These are phyloP conservation scores for Artemisia annua DNA, from an alignment of 129 eudicot genomes.

Conservation along the genomic window DNA sequence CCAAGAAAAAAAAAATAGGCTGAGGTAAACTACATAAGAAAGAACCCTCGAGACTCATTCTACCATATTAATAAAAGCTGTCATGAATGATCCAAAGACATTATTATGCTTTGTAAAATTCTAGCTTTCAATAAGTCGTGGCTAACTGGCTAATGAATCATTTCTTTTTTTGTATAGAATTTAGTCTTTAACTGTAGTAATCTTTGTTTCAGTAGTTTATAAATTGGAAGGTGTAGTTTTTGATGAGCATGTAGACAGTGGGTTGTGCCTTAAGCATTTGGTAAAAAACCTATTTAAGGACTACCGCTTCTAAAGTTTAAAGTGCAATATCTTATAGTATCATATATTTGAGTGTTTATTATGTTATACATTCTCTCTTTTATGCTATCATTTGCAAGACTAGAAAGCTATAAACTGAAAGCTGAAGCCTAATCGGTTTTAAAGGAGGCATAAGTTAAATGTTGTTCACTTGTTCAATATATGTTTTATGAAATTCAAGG, in stretches of 20 bases:
- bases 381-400: not conserved
- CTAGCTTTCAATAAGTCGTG: too few species aligned
- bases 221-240: not conserved
- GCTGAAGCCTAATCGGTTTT: not conserved
- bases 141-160: too few species aligned
- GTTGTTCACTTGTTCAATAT: not conserved
- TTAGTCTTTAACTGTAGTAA: not conserved
- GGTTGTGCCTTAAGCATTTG: slow-evolving; percentile 1
- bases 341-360: not conserved
- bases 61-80: too few species aligned
- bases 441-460: not conserved
- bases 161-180: too few species aligned
- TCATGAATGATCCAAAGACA: too few species aligned
- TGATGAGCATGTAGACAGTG: too few species aligned
- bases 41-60: not conserved
- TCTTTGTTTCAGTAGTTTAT: slow-evolving; percentile 3
- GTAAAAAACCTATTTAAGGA: not conserved
- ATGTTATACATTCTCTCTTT: not conserved
- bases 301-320: not conserved
- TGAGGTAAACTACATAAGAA: not conserved
- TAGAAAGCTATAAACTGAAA: not conserved
- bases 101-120: too few species aligned
- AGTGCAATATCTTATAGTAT: not conserved
- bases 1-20: not conserved
- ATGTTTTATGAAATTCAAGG: too few species aligned